A percentile compares a stretch with the other conserved stretches of the same genome.
Conservation (phyloP, 2,329 filamentous ascomycete species). For the Colletotrichum caudatum region DNA sequence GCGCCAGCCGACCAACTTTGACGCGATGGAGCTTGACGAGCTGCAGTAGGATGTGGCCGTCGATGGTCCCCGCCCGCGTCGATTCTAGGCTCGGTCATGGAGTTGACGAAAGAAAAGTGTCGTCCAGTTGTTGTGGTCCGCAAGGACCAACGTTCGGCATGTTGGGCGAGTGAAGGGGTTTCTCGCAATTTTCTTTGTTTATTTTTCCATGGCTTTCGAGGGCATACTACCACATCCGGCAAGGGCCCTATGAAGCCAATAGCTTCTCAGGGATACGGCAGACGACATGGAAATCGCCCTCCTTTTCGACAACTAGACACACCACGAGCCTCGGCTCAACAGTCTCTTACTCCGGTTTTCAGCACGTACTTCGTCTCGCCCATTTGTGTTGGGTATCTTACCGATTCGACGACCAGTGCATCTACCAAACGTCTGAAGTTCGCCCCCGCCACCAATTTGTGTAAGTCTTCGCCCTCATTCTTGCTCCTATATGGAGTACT, state of each 20-base stretch:
- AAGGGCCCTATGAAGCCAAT: neutral
- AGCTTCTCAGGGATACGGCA: neutral
- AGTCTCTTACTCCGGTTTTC: neutral
- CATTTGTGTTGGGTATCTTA: conserved; percentile 25
- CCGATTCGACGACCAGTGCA: conserved; percentile 5
- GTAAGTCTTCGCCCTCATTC: conserved; percentile 4
- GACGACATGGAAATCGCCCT: neutral
- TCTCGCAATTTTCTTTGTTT: neutral
- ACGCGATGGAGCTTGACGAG: conserved; percentile 51
- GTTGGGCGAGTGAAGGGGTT: neutral
- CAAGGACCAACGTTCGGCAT: neutral
- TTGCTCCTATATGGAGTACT: neutral
- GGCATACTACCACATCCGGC: neutral
- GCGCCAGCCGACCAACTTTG: conserved; percentile 45
- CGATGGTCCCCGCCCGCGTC: conserved; percentile 17
- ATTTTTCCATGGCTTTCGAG: neutral
- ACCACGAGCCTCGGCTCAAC: neutral
- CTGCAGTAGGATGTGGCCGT: conserved; percentile 47
- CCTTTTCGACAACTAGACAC: neutral
- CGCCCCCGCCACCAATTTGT: conserved; percentile 22
- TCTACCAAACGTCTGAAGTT: conserved; percentile 6
- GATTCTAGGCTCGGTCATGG: conserved; percentile 17
- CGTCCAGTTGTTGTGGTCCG: neutral
- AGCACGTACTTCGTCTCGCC: neutral
- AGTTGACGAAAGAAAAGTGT: neutral